A percentile compares a stretch with the other conserved stretches of the same genome.
Conservation (phyloP, 495 filamentous ascomycete genomes). For the Chaetomium cochliodes region DNA sequence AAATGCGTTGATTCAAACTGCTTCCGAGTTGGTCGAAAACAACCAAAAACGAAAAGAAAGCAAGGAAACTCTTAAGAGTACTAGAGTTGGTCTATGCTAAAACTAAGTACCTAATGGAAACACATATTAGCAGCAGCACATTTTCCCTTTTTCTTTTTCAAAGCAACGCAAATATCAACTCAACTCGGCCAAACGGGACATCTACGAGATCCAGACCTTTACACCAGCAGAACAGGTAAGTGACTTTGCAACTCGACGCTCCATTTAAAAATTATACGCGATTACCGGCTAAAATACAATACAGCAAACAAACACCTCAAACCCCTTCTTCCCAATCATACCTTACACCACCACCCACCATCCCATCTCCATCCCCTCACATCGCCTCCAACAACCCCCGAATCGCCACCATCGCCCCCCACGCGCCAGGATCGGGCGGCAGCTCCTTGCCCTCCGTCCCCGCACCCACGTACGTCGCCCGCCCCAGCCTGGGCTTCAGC, state of each 20-base stretch:
- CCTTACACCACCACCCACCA: no score
- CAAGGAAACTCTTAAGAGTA: no score
- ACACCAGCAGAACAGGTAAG: no score
- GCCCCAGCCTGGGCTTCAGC: constrained; percentile 56
- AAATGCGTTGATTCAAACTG: not conserved
- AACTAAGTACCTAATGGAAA: no score
- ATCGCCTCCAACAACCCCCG: constrained; percentile 43
- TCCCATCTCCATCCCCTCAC: not conserved
- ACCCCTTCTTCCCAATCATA: not conserved
- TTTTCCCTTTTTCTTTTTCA: no score
- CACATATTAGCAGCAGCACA: no score
- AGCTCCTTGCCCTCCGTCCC: constrained; percentile 45
- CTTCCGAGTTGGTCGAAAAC: no score
- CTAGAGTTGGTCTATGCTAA: no score
- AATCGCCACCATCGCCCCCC: constrained; percentile 60
- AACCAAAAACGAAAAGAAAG: no score
- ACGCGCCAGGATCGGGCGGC: constrained; percentile 61
- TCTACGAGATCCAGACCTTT: not conserved
- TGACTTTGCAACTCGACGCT: not conserved
- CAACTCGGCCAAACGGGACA: not conserved
- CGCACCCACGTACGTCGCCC: constrained; percentile 59
- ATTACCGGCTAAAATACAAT: not conserved
- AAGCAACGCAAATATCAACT: not conserved
- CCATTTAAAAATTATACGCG: not conserved
- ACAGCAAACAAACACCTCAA: not conserved